These are phyloP conservation scores for Metroxylon sagu DNA, from an alignment of 176 grass and related monocot species.

Conservation along the genomic window DNA sequence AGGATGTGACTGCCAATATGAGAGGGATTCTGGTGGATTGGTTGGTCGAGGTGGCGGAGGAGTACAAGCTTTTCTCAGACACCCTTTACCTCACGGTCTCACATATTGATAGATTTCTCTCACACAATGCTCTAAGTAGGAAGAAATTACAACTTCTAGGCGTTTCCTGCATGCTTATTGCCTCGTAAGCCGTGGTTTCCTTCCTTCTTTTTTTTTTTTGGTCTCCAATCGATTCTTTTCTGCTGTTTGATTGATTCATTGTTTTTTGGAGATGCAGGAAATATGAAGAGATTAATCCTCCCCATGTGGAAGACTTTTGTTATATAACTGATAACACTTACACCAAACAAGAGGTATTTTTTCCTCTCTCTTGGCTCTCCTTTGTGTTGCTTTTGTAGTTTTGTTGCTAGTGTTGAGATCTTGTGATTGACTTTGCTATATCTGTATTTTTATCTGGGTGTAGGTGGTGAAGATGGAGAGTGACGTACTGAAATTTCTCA, in stretches of 20 bases:
- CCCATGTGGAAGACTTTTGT: constrained; percentile 18
- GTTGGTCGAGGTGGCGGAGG: constrained; percentile 38
- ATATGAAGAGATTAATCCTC: constrained; percentile 41
- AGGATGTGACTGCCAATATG: constrained; percentile 27
- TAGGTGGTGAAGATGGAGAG: constrained; percentile 62
- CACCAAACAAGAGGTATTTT: constrained; percentile 37
- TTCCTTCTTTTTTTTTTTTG: too few species aligned
- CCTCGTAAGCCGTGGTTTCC: constrained; percentile 28
- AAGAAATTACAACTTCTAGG: constrained; percentile 47
- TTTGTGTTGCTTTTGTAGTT: constrained; percentile 6
- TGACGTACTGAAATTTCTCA: constrained; percentile 34
- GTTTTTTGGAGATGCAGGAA: constrained; percentile 32
- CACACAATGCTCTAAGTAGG: constrained; percentile 8
- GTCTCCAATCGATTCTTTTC: background rate
- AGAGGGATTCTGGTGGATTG: constrained; percentile 48
- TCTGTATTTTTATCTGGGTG: background rate
- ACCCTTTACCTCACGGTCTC: constrained; percentile 40
- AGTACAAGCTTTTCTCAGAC: constrained; percentile 40
- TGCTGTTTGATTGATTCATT: constrained; percentile 5
- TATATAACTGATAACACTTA: constrained; percentile 33
- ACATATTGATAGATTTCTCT: constrained; percentile 42
- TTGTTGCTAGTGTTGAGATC: too few species aligned
- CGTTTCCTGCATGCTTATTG: constrained; percentile 33
- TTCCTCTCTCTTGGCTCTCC: background rate
- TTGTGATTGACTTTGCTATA: too few species aligned